Percentiles rank a stretch among this genome's conserved stretches.
Conservation (phyloP, 768 basidiomycete genomes). For the Pisolithus microcarpus region DNA sequence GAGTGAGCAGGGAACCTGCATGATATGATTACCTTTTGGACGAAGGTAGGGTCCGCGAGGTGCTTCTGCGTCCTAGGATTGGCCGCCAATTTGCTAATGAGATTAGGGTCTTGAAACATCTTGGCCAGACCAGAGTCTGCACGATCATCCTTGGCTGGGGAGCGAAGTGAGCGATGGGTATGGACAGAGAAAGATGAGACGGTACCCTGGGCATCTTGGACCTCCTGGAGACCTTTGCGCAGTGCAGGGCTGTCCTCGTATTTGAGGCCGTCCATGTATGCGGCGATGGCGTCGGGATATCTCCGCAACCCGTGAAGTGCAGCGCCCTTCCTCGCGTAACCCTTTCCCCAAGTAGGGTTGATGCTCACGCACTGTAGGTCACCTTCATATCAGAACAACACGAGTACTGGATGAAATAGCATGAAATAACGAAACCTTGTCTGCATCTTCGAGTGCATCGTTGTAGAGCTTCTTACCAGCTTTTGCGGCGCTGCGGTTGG, state of each 20-base stretch:
- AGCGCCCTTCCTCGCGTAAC: slow-evolving; percentile 87
- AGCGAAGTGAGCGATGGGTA: not conserved
- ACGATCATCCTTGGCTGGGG: slow-evolving; percentile 31
- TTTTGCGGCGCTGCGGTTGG: slow-evolving; percentile 87
- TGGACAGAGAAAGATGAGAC: not conserved
- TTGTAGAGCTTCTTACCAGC: slow-evolving; percentile 77
- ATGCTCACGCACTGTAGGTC: slow-evolving; percentile 62
- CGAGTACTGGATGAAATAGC: not conserved
- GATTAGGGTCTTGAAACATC: slow-evolving; percentile 78
- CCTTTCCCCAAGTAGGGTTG: slow-evolving; percentile 82
- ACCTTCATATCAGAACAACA: not conserved
- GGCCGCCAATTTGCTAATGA: slow-evolving; percentile 74
- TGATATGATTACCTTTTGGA: slow-evolving; percentile 46
- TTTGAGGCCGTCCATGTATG: slow-evolving; percentile 77
- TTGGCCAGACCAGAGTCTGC: slow-evolving; percentile 59
- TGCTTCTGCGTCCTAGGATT: slow-evolving; percentile 84
- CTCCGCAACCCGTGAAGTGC: slow-evolving; percentile 77
- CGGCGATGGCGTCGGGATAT: slow-evolving; percentile 78
- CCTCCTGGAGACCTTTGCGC: slow-evolving; percentile 84
- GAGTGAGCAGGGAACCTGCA: not conserved
- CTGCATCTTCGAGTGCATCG: slow-evolving; percentile 79
- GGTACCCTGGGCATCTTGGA: slow-evolving; percentile 75
- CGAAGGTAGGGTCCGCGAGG: slow-evolving; percentile 76
- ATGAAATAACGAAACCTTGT: slow-evolving; percentile 51
- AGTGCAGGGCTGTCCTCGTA: slow-evolving; percentile 77